Evolutionary conservation across 805 yeast species (phyloP).

Genomic region (Yamadazyma laniorum): DNA sequence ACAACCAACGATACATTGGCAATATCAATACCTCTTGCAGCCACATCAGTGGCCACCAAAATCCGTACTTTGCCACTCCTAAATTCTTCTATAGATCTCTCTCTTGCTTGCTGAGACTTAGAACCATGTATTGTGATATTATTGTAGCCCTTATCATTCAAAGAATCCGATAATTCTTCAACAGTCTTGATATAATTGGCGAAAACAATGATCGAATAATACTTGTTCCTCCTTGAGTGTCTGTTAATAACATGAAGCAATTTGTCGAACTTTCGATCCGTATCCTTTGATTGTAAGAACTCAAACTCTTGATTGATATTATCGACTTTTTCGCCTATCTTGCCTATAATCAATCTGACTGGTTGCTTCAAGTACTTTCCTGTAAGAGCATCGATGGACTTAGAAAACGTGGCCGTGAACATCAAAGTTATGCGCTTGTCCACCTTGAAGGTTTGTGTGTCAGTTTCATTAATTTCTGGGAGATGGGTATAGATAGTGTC

Average conservation of each 20-base stretch:
- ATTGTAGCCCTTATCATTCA: slow-evolving; percentile 43
- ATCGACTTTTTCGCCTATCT: slow-evolving; percentile 61
- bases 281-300: slow-evolving; percentile 20
- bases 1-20: slow-evolving; percentile 80
- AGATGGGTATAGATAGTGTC: slow-evolving; percentile 54
- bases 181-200: slow-evolving; percentile 75
- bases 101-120: slow-evolving; percentile 81
- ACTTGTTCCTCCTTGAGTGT: slow-evolving; percentile 39
- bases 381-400: slow-evolving; percentile 65
- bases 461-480: slow-evolving; percentile 35
- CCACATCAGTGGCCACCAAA: slow-evolving; percentile 90
- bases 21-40: slow-evolving; percentile 95
- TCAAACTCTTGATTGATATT: slow-evolving; percentile 68
- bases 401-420: slow-evolving; percentile 94
- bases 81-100: slow-evolving; percentile 63
- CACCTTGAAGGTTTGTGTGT: slow-evolving; percentile 37
- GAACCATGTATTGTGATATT: slow-evolving; percentile 76
- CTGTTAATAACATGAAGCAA: slow-evolving; percentile 36
- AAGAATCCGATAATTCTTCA: slow-evolving; percentile 57
- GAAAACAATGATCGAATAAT: slow-evolving; percentile 62
- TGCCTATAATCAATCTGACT: slow-evolving; percentile 65
- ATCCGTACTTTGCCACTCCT: slow-evolving; percentile 55
- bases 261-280: slow-evolving; percentile 39
- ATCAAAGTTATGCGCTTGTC: slow-evolving; percentile 65
- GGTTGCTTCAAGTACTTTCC: slow-evolving; percentile 61